Conservation (phyloP, 2,329 filamentous ascomycete genomes). For the Fusarium sp. region DNA sequence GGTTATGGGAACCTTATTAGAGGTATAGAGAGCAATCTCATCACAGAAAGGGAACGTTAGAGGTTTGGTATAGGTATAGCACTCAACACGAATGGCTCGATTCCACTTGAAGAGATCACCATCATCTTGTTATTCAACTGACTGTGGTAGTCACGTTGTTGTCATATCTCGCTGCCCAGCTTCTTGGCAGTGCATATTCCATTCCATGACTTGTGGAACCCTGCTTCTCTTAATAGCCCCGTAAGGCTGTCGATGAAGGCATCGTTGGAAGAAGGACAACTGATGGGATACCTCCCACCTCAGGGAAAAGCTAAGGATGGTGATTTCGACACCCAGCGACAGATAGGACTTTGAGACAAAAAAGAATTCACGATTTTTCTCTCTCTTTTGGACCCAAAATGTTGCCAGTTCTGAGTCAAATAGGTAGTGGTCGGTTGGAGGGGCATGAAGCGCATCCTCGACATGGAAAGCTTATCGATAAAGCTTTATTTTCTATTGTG, state of each 20-base stretch:
- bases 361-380: neutral
- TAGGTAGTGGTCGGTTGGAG: slow-evolving; percentile 12
- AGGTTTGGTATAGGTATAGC: neutral
- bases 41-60: neutral
- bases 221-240: neutral
- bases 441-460: neutral
- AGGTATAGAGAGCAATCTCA: neutral
- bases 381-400: neutral
- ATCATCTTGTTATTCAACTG: neutral
- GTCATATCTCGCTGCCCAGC: neutral
- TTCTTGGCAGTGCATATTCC: neutral
- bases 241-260: neutral
- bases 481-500: slow-evolving; percentile 41
- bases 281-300: neutral
- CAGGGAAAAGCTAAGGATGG: neutral
- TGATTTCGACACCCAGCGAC: neutral
- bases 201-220: neutral
- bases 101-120: neutral
- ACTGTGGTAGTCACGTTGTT: neutral
- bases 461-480: slow-evolving; percentile 44
- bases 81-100: neutral
- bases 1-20: neutral
- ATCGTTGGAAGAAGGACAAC: neutral
- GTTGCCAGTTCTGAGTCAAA: neutral
- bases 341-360: neutral